Evolutionary conservation across 768 basidiomycete genomes (phyloP), one percentile per base, ranked within the genome.

Genomic region (Agrocybe praecox): DNA sequence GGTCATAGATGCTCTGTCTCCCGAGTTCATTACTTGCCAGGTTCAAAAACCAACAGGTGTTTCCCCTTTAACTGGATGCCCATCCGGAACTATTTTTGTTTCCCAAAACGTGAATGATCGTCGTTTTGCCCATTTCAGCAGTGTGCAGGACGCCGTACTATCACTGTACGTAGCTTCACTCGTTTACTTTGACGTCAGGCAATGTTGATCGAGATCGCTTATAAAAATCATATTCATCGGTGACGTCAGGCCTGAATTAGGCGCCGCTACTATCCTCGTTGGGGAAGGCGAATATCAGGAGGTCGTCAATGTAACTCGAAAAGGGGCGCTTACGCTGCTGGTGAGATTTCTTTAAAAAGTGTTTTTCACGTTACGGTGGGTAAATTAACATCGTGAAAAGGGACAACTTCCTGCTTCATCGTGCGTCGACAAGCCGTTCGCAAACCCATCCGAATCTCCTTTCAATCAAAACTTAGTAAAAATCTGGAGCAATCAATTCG

Each of bases 251-350:
- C 76, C 80, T 0, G 62, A 73, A 23, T 63, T 68, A 8, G 77
- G 74, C 3, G 24, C 57, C 4, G 80, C 75, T 0, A 72, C 72
- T 1, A 84, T 89, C 34, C 78, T 88, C 23, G 74, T 89, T 36
- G 86, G 75, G 0, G 70, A 72, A 52, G 88, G 88, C 7, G 74
- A 80, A 48, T 89, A 88, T 57, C 77, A 80, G 48, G 87, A 88
- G 68, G 78, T 76, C 0, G 63, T 89, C 5, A 87, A 85, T 51
- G 71, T 89, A 18, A 81, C 85, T 0, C 74, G 84, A 42, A 67
- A 65, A 49, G 82, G 72, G 1, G 81, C 86, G 17, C 68, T 88
- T 34, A 85, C 81, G 0, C 70, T 89, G 18, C 69, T 89, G 29
- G 87, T 86, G 60, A 60, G 69, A 29, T 42, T 48, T 9, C 29